Percentiles rank a stretch among this genome's conserved stretches.
Conservation (phyloP, 106 monocot genomes). For the Acanthochlamys bracteata region DNA sequence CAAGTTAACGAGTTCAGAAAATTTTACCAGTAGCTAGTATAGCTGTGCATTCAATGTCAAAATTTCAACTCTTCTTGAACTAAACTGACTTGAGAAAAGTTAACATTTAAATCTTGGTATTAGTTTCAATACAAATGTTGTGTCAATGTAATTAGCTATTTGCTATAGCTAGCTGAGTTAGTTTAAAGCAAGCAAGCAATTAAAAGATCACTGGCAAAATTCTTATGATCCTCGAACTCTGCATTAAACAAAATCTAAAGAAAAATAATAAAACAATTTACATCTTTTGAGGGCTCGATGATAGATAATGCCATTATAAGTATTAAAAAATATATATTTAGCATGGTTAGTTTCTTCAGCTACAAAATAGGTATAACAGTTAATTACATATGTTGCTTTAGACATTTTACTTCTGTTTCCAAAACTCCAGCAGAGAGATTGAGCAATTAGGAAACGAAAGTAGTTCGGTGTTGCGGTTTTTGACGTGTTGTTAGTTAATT, state of each 20-base stretch:
- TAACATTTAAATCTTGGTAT: no score
- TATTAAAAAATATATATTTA: not conserved
- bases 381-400: not conserved
- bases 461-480: no score
- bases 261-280: not conserved
- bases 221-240: not conserved
- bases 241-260: not conserved
- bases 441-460: not conserved
- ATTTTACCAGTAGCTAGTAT: no score
- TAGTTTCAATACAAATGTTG: not conserved
- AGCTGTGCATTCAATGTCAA: no score
- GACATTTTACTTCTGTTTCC: not conserved
- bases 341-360: no score
- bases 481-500: no score
- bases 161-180: not conserved
- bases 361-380: no score
- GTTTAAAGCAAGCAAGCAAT: not conserved
- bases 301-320: not conserved
- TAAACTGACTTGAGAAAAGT: no score
- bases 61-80: no score
- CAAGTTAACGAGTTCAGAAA: no score
- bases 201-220: not conserved
- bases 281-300: slow-evolving; percentile 4
- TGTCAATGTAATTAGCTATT: not conserved
- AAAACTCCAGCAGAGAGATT: not conserved